A percentile compares a stretch with the other conserved stretches of the same genome.
These are phyloP conservation scores for Scleroderma citrinum DNA, from an alignment of 768 basidiomycete genomes.

Conservation along the genomic window DNA sequence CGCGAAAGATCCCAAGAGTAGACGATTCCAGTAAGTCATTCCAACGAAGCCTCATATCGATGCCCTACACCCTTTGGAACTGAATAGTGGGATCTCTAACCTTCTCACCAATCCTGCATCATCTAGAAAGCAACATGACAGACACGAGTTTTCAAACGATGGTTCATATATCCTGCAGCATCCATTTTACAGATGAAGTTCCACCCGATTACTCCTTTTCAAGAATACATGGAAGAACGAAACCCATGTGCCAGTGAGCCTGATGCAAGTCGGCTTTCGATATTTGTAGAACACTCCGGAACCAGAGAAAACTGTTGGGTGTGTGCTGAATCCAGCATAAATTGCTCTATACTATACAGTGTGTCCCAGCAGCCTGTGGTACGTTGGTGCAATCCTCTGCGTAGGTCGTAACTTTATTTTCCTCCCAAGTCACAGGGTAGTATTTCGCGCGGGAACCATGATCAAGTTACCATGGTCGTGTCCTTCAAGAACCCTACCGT, in stretches of 20 bases:
- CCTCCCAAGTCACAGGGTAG: too few species aligned
- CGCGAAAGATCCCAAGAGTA: conserved; percentile 46
- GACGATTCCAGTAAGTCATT: conserved; percentile 11
- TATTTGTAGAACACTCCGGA: conserved; percentile 40
- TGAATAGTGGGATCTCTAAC: conserved; percentile 42
- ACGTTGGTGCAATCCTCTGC: too few species aligned
- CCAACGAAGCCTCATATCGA: not conserved
- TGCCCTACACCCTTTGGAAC: conserved; percentile 9
- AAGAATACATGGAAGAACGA: conserved; percentile 35
- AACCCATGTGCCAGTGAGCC: conserved; percentile 44
- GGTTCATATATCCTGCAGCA: too few species aligned
- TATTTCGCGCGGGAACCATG: too few species aligned
- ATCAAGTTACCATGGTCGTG: too few species aligned
- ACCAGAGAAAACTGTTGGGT: not conserved
- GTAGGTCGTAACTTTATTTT: too few species aligned
- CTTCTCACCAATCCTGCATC: conserved; percentile 37
- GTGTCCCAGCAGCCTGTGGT: too few species aligned
- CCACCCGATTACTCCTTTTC: not conserved
- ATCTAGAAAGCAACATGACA: conserved; percentile 40
- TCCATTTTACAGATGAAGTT: too few species aligned
- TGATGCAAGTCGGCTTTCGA: conserved; percentile 45
- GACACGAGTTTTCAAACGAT: conserved; percentile 43
- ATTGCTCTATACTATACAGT: too few species aligned
- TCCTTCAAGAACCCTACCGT: too few species aligned
- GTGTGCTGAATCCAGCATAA: too few species aligned